Base-by-base conservation (phyloP, 768 basidiomycete genomes). In the Pleurotus tuber-regium region DNA sequence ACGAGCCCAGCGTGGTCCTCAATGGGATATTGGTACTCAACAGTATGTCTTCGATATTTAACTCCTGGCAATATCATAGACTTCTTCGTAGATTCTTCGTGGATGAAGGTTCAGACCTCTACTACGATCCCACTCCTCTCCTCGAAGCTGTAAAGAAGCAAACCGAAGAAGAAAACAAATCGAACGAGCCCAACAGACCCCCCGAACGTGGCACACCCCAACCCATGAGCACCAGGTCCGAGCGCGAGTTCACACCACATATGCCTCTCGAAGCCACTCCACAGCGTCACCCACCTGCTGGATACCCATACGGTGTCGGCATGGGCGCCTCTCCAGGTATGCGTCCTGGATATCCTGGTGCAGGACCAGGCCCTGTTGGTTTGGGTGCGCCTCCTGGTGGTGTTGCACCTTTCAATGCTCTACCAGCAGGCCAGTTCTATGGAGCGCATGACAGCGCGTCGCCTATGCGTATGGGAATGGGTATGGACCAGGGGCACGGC, bases 11-110 rank as follows among this genome's bases (percentile, higher is more conserved):
- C 75, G 90, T 54, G 90, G 90, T 0, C 90, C 90, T 3, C 89
- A 91, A 60, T 92, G 89, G 89, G 90, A 92, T 63, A 74, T 91
- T 31, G 87, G 87, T 14, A 90, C 90, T 11, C 89, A 92, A 64
- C 84, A 87, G 90, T 92, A 58, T 58, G 87, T 76, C n/a, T 41
- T 42, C 53, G 12, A 4, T 16, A 40, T 29, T 24, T 41, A 11
- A 2, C 8, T 19, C 12, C 24, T 19, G 51, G 36, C 12, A 25
- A 7, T n/a, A 9, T 9, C 26, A 9, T 28, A 16, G 25, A 50
- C 16, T 35, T 36, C 19, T 53, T 16, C 36, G 29, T 53, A 92
- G 89, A 58, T 92, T 89, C 63, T 74, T 83, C n/a, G 84, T 89
- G 2, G 89, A 92, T 60, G 71, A 80, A 63, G 73, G 77, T 52